phyloP scores from a whole-genome alignment of 2,329 filamentous ascomycete genomes.

The Arachnomyces sp. region DNA sequence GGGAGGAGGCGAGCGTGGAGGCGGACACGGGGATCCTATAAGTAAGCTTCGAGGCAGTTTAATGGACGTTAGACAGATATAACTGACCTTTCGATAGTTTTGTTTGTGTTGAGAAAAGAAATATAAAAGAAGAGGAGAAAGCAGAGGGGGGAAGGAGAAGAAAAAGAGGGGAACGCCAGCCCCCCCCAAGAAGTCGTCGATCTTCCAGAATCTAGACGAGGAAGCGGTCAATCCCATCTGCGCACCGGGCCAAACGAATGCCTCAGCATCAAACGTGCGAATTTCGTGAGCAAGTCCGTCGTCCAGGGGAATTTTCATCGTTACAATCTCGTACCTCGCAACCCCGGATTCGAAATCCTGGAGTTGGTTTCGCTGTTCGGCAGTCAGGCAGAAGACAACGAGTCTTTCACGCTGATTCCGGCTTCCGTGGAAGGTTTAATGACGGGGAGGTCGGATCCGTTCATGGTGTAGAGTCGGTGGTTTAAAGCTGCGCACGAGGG shows the following conservation, averaged over 20 bases:
- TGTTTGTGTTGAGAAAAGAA: no score
- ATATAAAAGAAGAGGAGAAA: no score
- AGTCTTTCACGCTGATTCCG: slow-evolving; percentile 18
- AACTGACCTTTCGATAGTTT: no score
- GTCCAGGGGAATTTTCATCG: slow-evolving; percentile 15
- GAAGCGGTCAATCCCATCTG: slow-evolving; percentile 4
- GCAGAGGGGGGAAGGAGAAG: no score
- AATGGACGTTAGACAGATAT: no score
- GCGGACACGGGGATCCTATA: no score
- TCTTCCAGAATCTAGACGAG: slow-evolving; percentile 6
- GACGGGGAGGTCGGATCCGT: slow-evolving; percentile 15
- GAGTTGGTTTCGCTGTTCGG: slow-evolving; percentile 18
- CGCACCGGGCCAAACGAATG: slow-evolving; percentile 18
- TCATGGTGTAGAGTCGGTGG: slow-evolving; percentile 18
- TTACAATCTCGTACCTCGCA: slow-evolving; percentile 13
- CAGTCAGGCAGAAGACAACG: slow-evolving; percentile 19
- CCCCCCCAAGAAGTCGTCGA: slow-evolving; percentile 9
- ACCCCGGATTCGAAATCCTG: slow-evolving; percentile 18
- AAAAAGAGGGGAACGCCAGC: no score
- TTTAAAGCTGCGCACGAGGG: slow-evolving; percentile 19
- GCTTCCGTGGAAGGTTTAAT: slow-evolving; percentile 16
- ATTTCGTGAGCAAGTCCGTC: slow-evolving; percentile 12
- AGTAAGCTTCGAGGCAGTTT: no score
- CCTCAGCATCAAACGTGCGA: slow-evolving; percentile 18
- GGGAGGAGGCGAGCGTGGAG: no score